These are phyloP conservation scores for Rhizopus microsporus DNA, from an alignment of 371 early-diverging fungal genomes.

Conservation along the genomic window DNA sequence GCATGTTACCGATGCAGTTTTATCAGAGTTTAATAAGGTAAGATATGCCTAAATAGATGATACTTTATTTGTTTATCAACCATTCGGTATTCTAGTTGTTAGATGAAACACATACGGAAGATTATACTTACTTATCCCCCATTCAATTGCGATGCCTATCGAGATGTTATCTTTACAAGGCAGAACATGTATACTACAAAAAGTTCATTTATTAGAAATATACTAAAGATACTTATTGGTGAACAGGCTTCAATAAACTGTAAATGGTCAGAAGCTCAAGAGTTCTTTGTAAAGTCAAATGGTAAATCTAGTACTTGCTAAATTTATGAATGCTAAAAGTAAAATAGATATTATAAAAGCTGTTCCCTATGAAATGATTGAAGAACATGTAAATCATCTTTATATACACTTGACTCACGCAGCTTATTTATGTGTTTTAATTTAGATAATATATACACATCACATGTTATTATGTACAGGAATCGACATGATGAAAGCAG, in stretches of 20 bases:
- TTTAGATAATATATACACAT: not conserved
- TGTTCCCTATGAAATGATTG: too few species aligned
- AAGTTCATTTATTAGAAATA: not conserved
- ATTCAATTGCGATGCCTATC: not conserved
- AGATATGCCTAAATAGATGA: not conserved
- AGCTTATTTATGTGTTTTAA: not conserved
- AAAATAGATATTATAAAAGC: too few species aligned
- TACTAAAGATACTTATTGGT: not conserved
- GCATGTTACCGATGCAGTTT: not conserved
- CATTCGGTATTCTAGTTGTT: not conserved
- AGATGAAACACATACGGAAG: not conserved
- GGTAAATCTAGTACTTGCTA: too few species aligned
- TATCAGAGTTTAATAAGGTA: slow-evolving; percentile 7
- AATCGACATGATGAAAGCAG: not conserved
- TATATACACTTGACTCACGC: not conserved
- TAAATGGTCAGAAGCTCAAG: too few species aligned
- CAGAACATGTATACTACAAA: slow-evolving; percentile 12
- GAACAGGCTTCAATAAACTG: too few species aligned
- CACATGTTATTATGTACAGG: not conserved
- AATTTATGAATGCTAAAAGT: too few species aligned
- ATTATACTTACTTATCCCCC: not conserved
- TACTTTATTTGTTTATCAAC: not conserved
- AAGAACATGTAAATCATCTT: not conserved
- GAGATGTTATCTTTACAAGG: slow-evolving; percentile 10
- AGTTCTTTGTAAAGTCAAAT: too few species aligned